Conservation (phyloP, 495 filamentous ascomycete species). For the Opeltia flavorubescens region DNA sequence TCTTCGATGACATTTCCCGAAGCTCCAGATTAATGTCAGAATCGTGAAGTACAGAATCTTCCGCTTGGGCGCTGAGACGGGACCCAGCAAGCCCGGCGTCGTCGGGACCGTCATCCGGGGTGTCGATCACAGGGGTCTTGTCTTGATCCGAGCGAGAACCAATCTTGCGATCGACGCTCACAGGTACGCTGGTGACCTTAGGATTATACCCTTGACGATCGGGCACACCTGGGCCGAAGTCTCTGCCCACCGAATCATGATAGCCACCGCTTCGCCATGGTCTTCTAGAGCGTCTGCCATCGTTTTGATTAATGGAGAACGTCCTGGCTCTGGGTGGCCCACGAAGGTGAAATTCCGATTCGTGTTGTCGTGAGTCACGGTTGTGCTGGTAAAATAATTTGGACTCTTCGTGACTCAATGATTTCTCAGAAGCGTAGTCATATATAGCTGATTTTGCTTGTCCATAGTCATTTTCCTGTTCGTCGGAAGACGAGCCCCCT, state of each 20-base stretch:
- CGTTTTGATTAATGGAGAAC: constrained; percentile 14
- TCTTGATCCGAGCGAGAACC: too few species aligned
- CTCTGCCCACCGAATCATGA: not conserved
- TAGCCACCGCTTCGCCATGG: not conserved
- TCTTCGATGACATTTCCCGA: constrained; percentile 69
- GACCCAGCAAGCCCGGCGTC: constrained; percentile 17
- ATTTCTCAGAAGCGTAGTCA: constrained; percentile 72
- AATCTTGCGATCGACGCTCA: too few species aligned
- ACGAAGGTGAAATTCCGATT: not conserved
- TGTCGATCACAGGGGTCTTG: too few species aligned
- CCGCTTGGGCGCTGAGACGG: not conserved
- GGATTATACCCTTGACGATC: too few species aligned
- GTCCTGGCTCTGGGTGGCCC: constrained; percentile 1
- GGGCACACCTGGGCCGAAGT: too few species aligned
- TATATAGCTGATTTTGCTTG: constrained; percentile 57
- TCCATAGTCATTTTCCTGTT: constrained; percentile 17
- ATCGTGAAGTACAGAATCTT: constrained; percentile 30
- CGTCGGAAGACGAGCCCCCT: constrained; percentile 4
- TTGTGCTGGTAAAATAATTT: constrained; percentile 88
- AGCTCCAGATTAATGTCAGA: constrained; percentile 69
- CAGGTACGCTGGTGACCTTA: too few species aligned
- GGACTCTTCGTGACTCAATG: constrained; percentile 74
- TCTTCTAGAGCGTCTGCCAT: not conserved
- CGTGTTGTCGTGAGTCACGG: constrained; percentile 16
- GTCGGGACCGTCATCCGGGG: constrained; percentile 28